Percentiles rank a stretch among this genome's conserved stretches.
Conservation (phyloP, 2,329 filamentous ascomycete genomes). For the Aspergillus thermomutatus region DNA sequence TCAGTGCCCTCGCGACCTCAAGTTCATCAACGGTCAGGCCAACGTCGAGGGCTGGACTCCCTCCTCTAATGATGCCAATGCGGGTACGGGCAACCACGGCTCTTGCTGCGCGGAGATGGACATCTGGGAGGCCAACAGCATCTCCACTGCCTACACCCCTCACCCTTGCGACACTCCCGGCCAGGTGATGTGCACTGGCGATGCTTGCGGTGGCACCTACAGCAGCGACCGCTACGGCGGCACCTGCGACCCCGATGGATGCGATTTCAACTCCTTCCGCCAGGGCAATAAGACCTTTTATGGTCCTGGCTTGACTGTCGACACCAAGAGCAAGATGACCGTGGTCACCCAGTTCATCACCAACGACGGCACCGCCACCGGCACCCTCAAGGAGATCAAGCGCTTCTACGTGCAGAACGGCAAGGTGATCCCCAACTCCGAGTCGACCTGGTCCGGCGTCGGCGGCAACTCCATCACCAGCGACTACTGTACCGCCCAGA, state of each 20-base stretch:
- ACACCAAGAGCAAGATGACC: slow-evolving; percentile 59
- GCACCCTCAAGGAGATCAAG: slow-evolving; percentile 58
- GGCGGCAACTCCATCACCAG: slow-evolving; percentile 55
- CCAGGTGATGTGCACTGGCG: slow-evolving; percentile 51
- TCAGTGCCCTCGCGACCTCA: slow-evolving; percentile 53
- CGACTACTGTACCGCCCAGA: slow-evolving; percentile 56
- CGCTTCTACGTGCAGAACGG: slow-evolving; percentile 65
- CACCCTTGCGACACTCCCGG: slow-evolving; percentile 58
- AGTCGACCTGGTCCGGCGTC: slow-evolving; percentile 46
- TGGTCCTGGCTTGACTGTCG: slow-evolving; percentile 56
- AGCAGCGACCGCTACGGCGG: slow-evolving; percentile 57
- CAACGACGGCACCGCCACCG: slow-evolving; percentile 46
- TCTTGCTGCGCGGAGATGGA: slow-evolving; percentile 69
- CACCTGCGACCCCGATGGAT: slow-evolving; percentile 66
- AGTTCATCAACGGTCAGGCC: slow-evolving; percentile 46
- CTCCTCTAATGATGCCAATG: slow-evolving; percentile 53
- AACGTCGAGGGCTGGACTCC: slow-evolving; percentile 55
- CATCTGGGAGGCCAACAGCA: slow-evolving; percentile 67
- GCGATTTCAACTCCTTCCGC: slow-evolving; percentile 68
- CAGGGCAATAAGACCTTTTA: slow-evolving; percentile 63
- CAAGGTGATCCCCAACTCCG: slow-evolving; percentile 56
- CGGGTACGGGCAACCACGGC: slow-evolving; percentile 53
- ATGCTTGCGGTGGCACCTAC: slow-evolving; percentile 53
- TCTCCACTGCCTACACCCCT: slow-evolving; percentile 62
- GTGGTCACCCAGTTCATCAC: slow-evolving; percentile 67